Percentiles rank a stretch among this genome's conserved stretches.
phyloP scores from a whole-genome alignment of 148 eudicot genomes.

The Chenopodium quinoa region DNA sequence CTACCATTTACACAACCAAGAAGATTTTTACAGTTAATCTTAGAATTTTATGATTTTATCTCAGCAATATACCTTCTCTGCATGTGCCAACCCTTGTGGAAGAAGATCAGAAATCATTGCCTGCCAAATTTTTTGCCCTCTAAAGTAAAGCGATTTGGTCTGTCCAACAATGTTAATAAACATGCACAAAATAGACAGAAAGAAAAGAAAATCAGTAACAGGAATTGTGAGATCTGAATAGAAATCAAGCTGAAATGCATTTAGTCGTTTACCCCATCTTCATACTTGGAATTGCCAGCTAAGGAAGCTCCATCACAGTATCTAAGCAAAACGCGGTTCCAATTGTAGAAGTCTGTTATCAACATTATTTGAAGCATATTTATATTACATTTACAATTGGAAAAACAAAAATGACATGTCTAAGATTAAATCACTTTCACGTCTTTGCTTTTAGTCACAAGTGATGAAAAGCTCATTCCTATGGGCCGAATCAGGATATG shows the following conservation, averaged over 20 bases:
- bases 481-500: no score
- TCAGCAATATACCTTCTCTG: conserved; percentile 54
- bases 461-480: no score
- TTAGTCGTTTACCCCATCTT: conserved; percentile 57
- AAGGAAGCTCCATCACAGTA: conserved; percentile 98
- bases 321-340: conserved; percentile 95
- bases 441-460: background rate
- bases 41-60: background rate
- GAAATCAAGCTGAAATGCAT: background rate
- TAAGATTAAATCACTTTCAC: no score
- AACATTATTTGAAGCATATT: background rate
- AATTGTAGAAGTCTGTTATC: conserved; percentile 80
- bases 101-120: conserved; percentile 85
- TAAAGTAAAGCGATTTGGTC: conserved; percentile 63
- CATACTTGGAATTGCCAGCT: conserved; percentile 65
- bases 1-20: background rate
- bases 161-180: conserved; percentile 7
- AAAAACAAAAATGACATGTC: background rate
- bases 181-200: conserved; percentile 2
- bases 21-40: background rate
- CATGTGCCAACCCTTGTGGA: conserved; percentile 67
- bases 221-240: background rate
- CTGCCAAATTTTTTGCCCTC: conserved; percentile 94
- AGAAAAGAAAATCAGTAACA: background rate
- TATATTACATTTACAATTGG: background rate